Conservation (phyloP, 2,329 filamentous ascomycete species). For the Salinomyces thailandicus region DNA sequence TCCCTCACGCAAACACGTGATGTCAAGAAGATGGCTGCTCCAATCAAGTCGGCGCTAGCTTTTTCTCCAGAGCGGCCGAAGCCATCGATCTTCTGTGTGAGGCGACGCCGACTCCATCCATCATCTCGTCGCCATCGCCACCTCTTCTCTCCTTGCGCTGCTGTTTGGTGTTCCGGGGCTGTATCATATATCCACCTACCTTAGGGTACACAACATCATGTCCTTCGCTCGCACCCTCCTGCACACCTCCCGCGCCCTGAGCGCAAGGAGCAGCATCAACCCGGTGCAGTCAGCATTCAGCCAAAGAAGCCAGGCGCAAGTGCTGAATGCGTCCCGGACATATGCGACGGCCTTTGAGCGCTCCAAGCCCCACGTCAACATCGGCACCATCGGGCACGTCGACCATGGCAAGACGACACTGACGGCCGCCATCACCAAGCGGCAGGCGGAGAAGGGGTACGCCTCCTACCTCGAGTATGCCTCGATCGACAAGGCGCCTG, state of each 20-base stretch:
- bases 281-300: slow-evolving; percentile 63
- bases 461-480: slow-evolving; percentile 96
- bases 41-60: too few species aligned
- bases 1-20: too few species aligned
- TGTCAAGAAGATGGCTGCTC: too few species aligned
- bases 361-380: slow-evolving; percentile 95
- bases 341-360: slow-evolving; percentile 65
- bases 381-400: slow-evolving; percentile 98
- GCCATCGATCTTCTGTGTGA: too few species aligned
- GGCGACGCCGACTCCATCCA: not conserved
- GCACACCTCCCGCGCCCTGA: slow-evolving; percentile 69
- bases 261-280: slow-evolving; percentile 53
- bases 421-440: slow-evolving; percentile 97
- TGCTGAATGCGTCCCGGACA: slow-evolving; percentile 38
- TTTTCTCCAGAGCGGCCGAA: too few species aligned
- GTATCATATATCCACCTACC: not conserved
- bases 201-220: slow-evolving; percentile 48
- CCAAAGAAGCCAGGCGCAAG: slow-evolving; percentile 51
- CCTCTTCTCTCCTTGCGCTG: slow-evolving; percentile 1
- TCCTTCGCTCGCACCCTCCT: slow-evolving; percentile 71
- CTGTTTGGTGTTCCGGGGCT: not conserved
- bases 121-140: not conserved
- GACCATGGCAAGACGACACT: slow-evolving; percentile 99
- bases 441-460: slow-evolving; percentile 86
- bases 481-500: slow-evolving; percentile 95